Conservation (phyloP, 306 rosid species). For the Begonia peltatifolia region DNA sequence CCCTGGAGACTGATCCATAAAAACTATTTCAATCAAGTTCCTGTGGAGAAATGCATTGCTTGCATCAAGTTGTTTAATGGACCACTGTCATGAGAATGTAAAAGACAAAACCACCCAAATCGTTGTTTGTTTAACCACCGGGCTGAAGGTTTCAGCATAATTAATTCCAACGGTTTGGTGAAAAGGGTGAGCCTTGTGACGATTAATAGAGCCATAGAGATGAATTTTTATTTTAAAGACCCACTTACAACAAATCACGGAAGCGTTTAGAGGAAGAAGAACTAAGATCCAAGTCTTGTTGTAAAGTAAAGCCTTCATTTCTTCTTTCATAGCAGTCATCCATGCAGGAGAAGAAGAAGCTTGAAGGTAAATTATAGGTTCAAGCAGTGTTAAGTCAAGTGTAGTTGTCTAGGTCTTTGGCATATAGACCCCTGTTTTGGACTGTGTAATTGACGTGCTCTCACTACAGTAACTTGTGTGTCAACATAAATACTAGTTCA, state of each 20-base stretch:
- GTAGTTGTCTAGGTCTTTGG: too few species aligned
- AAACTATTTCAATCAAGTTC: background rate
- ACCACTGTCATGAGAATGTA: background rate
- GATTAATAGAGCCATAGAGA: background rate
- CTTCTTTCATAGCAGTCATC: background rate
- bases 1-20: background rate
- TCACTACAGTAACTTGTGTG: too few species aligned
- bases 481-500: too few species aligned
- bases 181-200: background rate
- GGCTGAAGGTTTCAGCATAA: background rate
- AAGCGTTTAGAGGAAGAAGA: background rate
- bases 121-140: background rate
- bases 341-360: too few species aligned
- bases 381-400: too few species aligned
- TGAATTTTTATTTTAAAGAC: background rate
- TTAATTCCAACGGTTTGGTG: background rate
- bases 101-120: too few species aligned
- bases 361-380: too few species aligned
- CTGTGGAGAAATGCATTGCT: background rate
- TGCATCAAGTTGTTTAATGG: background rate
- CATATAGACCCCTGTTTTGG: too few species aligned
- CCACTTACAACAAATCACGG: background rate
- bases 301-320: background rate
- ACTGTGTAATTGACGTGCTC: too few species aligned
- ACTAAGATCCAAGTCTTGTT: background rate